Evolutionary conservation across 768 basidiomycete species (phyloP).

Genomic region (Suillus subalutaceus): DNA sequence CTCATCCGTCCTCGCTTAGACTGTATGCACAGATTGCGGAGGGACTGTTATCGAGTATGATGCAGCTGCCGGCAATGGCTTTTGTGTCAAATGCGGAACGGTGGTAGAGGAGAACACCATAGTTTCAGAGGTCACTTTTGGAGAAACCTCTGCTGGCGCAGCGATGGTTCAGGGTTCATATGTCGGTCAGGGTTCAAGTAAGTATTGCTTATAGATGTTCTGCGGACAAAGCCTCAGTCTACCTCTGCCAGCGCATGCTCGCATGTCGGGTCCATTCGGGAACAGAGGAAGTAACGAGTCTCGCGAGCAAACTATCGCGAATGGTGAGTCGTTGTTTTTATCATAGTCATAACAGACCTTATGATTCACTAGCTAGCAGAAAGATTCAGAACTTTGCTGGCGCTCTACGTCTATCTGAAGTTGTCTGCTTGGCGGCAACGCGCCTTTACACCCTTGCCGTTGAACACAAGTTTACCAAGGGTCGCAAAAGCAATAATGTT

Average conservation of each 20-base stretch:
- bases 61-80: slow-evolving; percentile 80
- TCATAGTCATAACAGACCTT: not conserved
- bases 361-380: slow-evolving; percentile 59
- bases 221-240: slow-evolving; percentile 1
- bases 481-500: slow-evolving; percentile 89
- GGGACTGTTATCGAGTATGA: slow-evolving; percentile 88
- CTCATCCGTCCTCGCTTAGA: slow-evolving; percentile 36
- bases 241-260: slow-evolving; percentile 64
- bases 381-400: slow-evolving; percentile 85
- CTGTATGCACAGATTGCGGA: slow-evolving; percentile 75
- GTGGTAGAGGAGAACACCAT: slow-evolving; percentile 94
- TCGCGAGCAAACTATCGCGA: slow-evolving; percentile 88
- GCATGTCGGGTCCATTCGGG: slow-evolving; percentile 82
- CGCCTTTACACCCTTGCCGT: slow-evolving; percentile 93
- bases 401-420: slow-evolving; percentile 76
- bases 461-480: slow-evolving; percentile 92
- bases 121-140: slow-evolving; percentile 92
- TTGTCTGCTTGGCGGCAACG: slow-evolving; percentile 78
- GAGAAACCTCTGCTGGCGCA: slow-evolving; percentile 90
- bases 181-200: slow-evolving; percentile 90
- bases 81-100: slow-evolving; percentile 84
- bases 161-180: slow-evolving; percentile 96
- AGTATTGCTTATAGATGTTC: slow-evolving; percentile 32
- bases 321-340: slow-evolving; percentile 53
- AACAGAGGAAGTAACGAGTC: slow-evolving; percentile 81